Conservation (phyloP, 2,329 filamentous ascomycete species). For the Magnaporthiopsis poae region DNA sequence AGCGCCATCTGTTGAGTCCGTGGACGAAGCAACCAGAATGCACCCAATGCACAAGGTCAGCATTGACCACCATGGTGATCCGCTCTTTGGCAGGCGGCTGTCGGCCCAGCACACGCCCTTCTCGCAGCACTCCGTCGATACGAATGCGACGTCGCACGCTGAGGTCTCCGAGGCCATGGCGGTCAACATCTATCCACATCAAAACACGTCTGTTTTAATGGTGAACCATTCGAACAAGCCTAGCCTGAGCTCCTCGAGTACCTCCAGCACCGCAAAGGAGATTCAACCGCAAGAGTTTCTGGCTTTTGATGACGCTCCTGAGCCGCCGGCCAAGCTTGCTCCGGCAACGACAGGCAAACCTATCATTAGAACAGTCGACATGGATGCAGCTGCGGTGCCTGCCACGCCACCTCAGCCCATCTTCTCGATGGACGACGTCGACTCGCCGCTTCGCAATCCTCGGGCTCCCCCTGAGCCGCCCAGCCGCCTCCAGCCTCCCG, state of each 20-base stretch:
- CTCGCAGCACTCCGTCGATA: slow-evolving; percentile 51
- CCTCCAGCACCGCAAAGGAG: slow-evolving; percentile 10
- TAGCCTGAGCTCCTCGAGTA: slow-evolving; percentile 32
- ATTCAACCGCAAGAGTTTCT: background rate
- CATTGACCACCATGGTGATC: slow-evolving; percentile 44
- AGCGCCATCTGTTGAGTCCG: slow-evolving; percentile 24
- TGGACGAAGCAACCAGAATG: slow-evolving; percentile 12
- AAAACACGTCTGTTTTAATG: slow-evolving; percentile 54
- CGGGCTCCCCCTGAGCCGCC: slow-evolving; percentile 48
- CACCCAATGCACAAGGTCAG: slow-evolving; percentile 23
- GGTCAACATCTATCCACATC: slow-evolving; percentile 53
- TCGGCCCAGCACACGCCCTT: slow-evolving; percentile 53
- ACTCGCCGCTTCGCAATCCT: slow-evolving; percentile 54
- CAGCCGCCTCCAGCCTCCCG: slow-evolving; percentile 18
- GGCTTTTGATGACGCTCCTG: slow-evolving; percentile 12
- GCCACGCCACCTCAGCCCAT: slow-evolving; percentile 43
- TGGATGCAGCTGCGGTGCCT: slow-evolving; percentile 28
- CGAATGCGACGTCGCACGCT: slow-evolving; percentile 40
- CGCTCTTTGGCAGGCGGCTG: slow-evolving; percentile 41
- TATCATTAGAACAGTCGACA: slow-evolving; percentile 28
- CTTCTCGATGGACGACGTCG: slow-evolving; percentile 42
- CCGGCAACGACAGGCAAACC: slow-evolving; percentile 16
- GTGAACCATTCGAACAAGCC: slow-evolving; percentile 46
- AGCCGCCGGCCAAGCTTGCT: slow-evolving; percentile 17
- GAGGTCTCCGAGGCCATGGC: slow-evolving; percentile 55